Percentiles rank a stretch among this genome's conserved stretches.
Evolutionary conservation across 345 rosid species (phyloP).

Genomic region (Brassica cretica): DNA sequence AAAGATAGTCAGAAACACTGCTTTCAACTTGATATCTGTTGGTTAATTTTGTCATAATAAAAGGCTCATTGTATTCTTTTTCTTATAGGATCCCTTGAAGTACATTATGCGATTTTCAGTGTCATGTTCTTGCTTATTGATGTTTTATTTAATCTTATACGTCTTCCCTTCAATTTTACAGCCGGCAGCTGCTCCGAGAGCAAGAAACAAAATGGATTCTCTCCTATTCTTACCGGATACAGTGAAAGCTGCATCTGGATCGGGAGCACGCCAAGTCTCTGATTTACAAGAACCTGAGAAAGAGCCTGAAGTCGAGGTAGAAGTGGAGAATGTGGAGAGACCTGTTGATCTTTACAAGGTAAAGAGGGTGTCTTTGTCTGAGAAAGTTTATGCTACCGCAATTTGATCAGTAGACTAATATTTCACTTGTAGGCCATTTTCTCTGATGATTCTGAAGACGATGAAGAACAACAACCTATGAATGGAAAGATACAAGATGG

Average conservation of each 20-base stretch:
- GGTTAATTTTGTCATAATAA: not conserved
- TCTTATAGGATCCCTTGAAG: not conserved
- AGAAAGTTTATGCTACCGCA: not conserved
- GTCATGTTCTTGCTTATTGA: conserved; percentile 6
- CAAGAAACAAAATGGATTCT: conserved; percentile 84
- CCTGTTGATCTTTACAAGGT: conserved; percentile 99
- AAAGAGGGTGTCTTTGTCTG: conserved; percentile 16
- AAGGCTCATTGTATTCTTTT: not conserved
- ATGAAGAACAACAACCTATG: conserved; percentile 50
- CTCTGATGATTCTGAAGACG: conserved; percentile 90
- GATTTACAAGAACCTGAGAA: conserved; percentile 40
- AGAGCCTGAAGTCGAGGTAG: conserved; percentile 55
- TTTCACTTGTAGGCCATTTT: conserved; percentile 70
- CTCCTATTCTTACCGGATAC: conserved; percentile 76
- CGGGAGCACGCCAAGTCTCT: conserved; percentile 44
- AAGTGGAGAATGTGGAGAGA: conserved; percentile 80
- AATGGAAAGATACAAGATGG: conserved; percentile 45
- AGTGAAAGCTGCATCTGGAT: conserved; percentile 48
- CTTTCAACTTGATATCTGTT: not conserved
- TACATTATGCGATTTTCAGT: conserved; percentile 10
- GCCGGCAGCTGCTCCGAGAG: conserved; percentile 80
- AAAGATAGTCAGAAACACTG: not conserved
- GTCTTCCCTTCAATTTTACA: conserved; percentile 39
- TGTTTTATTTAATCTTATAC: not conserved
- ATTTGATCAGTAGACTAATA: not conserved